Evolutionary conservation across 108 stramenopile species (phyloP).

Genomic region (Seminavis robusta): DNA sequence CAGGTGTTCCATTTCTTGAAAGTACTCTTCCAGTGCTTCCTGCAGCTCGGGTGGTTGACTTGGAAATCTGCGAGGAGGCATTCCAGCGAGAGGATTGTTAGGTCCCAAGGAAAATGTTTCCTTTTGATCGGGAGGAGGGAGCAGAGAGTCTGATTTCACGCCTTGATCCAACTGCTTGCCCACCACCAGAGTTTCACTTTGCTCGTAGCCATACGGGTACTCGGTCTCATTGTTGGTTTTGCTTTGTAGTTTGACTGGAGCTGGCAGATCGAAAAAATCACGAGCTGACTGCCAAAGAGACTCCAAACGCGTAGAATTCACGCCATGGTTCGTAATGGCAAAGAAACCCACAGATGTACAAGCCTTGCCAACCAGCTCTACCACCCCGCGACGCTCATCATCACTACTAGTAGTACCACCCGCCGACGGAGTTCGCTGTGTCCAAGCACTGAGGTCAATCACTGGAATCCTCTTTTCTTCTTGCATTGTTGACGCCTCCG

Average conservation of each 20-base stretch:
- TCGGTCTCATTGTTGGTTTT: constrained; percentile 29
- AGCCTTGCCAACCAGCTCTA: constrained; percentile 44
- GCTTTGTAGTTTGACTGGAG: constrained; percentile 35
- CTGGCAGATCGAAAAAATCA: constrained; percentile 69
- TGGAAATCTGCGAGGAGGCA: constrained; percentile 70
- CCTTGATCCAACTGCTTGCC: constrained; percentile 39
- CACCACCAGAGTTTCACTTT: constrained; percentile 42
- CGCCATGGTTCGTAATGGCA: constrained; percentile 59
- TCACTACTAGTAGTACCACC: too few species aligned
- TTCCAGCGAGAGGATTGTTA: constrained; percentile 44
- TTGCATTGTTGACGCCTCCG: too few species aligned
- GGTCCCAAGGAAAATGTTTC: constrained; percentile 87
- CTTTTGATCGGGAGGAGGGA: constrained; percentile 56
- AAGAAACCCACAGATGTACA: constrained; percentile 80
- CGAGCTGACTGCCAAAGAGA: constrained; percentile 38
- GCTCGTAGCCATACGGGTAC: constrained; percentile 83
- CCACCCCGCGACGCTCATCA: constrained; percentile 15
- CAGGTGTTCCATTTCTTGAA: constrained; percentile 62
- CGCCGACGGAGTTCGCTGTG: too few species aligned
- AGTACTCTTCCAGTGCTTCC: constrained; percentile 49
- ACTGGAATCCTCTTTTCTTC: too few species aligned
- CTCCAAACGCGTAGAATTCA: constrained; percentile 30
- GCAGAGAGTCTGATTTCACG: not conserved
- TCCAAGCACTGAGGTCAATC: too few species aligned
- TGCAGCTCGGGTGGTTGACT: constrained; percentile 11